phyloP scores from a whole-genome alignment of 495 filamentous ascomycete species.

The Tuber magnatum region DNA sequence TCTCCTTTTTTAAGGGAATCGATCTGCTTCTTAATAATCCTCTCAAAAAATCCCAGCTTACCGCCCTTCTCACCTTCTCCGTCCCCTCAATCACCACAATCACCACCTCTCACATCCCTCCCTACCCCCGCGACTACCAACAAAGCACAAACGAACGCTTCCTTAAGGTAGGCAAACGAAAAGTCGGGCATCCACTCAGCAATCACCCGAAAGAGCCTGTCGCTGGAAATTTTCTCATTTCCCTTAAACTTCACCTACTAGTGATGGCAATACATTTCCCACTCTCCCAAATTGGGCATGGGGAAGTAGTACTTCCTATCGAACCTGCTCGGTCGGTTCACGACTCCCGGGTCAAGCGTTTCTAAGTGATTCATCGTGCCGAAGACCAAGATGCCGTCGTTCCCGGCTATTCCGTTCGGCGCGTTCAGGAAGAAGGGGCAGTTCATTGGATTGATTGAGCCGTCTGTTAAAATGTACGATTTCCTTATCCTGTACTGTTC shows the following conservation, averaged over 20 bases:
- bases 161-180: slow-evolving; percentile 61
- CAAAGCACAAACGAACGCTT: slow-evolving; percentile 56
- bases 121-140: slow-evolving; percentile 46
- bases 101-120: slow-evolving; percentile 20
- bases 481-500: too few species aligned
- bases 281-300: slow-evolving; percentile 49
- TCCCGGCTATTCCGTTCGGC: slow-evolving; percentile 60
- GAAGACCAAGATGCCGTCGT: slow-evolving; percentile 61
- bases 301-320: slow-evolving; percentile 60
- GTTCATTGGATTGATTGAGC: slow-evolving; percentile 49
- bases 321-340: slow-evolving; percentile 58
- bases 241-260: slow-evolving; percentile 53
- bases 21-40: slow-evolving; percentile 54
- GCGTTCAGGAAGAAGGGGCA: slow-evolving; percentile 65
- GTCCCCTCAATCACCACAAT: neutral
- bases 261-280: slow-evolving; percentile 53
- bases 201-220: slow-evolving; percentile 49
- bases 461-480: too few species aligned
- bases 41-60: slow-evolving; percentile 30
- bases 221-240: slow-evolving; percentile 53
- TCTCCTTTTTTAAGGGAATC: slow-evolving; percentile 51
- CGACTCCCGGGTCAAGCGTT: slow-evolving; percentile 55
- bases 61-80: slow-evolving; percentile 1
- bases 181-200: slow-evolving; percentile 56
- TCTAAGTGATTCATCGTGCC: slow-evolving; percentile 59